Conservation (phyloP, 768 basidiomycete species). For the Panaeolus cyanescens region DNA sequence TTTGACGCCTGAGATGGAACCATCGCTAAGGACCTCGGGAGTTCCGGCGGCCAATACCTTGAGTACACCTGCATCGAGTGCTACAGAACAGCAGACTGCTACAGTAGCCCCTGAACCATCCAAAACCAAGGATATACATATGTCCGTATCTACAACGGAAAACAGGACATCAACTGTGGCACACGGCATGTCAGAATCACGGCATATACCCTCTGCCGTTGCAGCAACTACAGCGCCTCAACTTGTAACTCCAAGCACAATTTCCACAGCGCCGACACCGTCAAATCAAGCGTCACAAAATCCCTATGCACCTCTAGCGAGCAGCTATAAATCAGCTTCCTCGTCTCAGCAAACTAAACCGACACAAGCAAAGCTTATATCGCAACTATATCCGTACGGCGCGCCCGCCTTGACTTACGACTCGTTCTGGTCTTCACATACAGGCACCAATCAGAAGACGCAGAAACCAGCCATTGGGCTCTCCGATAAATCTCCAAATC, state of each 20-base stretch:
- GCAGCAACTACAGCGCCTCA: not conserved
- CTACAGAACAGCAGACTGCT: not conserved
- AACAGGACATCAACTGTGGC: not conserved
- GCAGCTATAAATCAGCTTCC: not conserved
- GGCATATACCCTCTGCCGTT: not conserved
- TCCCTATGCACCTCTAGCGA: not conserved
- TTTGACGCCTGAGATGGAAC: constrained; percentile 6
- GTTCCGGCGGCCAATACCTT: not conserved
- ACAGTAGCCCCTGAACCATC: not conserved
- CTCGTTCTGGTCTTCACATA: constrained; percentile 63
- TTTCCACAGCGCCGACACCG: not conserved
- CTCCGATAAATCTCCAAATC: not conserved
- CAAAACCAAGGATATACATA: not conserved
- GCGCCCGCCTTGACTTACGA: constrained; percentile 54
- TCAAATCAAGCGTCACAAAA: not conserved
- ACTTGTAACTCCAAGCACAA: not conserved
- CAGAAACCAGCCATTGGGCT: not conserved
- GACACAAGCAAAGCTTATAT: not conserved
- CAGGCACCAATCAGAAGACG: constrained; percentile 20
- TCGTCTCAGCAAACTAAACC: not conserved
- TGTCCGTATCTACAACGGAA: not conserved
- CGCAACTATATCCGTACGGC: not conserved
- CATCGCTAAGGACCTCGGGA: not conserved
- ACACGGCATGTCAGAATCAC: not conserved
- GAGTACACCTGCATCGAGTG: not conserved